Percentiles rank a stretch among this genome's conserved stretches.
phyloP scores from a whole-genome alignment of 2,329 filamentous ascomycete genomes.

The Capronia coronata region DNA sequence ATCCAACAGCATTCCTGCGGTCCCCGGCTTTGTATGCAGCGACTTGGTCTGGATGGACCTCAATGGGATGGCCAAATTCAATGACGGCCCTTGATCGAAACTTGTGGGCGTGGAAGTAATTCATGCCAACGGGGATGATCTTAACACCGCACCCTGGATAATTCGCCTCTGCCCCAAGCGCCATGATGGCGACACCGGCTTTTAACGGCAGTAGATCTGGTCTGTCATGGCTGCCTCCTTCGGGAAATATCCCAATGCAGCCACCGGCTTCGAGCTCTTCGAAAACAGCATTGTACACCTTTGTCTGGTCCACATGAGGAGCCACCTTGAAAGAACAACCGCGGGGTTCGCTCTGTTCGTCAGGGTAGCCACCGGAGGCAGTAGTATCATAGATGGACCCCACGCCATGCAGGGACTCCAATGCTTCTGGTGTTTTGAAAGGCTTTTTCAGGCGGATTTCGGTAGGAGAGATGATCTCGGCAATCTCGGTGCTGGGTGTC shows the following conservation, averaged over 20 bases:
- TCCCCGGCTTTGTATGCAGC: conserved; percentile 78
- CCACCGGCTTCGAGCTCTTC: conserved; percentile 72
- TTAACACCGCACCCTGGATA: conserved; percentile 82
- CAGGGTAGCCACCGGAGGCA: background rate
- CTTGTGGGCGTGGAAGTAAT: conserved; percentile 98
- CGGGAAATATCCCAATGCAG: conserved; percentile 93
- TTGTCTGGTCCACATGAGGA: conserved; percentile 87
- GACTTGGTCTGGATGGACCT: conserved; percentile 74
- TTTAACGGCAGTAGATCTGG: conserved; percentile 87
- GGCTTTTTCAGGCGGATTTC: conserved; percentile 81
- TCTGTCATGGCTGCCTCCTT: conserved; percentile 92
- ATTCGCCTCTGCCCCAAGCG: conserved; percentile 77
- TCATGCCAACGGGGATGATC: conserved; percentile 97
- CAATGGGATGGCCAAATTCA: conserved; percentile 86
- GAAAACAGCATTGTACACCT: conserved; percentile 92
- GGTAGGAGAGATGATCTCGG: conserved; percentile 69
- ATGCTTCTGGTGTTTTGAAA: conserved; percentile 68
- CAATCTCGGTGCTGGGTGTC: conserved; percentile 75
- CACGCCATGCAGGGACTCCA: conserved; percentile 75
- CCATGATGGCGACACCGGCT: conserved; percentile 97
- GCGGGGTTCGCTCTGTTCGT: conserved; percentile 59
- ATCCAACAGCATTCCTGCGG: conserved; percentile 76
- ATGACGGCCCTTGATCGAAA: conserved; percentile 93
- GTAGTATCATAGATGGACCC: conserved; percentile 27
- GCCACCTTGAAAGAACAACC: conserved; percentile 82